These are phyloP conservation scores for Trichosanthes cucumerina DNA, from an alignment of 306 rosid species.

Conservation along the genomic window DNA sequence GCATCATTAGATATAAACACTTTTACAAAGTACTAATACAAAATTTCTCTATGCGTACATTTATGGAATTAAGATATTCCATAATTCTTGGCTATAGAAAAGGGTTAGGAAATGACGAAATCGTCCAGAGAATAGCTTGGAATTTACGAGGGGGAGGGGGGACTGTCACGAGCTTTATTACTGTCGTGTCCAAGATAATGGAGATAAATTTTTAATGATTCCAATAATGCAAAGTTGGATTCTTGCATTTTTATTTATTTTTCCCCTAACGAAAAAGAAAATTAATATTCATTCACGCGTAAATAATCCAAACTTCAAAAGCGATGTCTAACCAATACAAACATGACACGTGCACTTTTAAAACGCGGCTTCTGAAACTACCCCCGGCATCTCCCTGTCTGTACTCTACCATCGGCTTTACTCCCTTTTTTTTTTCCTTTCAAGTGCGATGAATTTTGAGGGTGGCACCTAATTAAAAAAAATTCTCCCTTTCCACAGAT, in stretches of 20 bases:
- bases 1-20: background rate
- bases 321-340: slow-evolving; percentile 5
- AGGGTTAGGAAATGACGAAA: background rate
- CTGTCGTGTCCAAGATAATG: slow-evolving; percentile 35
- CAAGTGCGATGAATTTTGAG: background rate
- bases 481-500: background rate
- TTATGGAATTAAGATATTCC: background rate
- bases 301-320: slow-evolving; percentile 1
- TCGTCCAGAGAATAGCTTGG: background rate
- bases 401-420: background rate
- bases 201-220: slow-evolving; percentile 20
- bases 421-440: background rate
- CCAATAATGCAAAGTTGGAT: slow-evolving; percentile 31
- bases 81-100: background rate
- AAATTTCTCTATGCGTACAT: background rate
- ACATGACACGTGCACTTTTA: slow-evolving; percentile 1
- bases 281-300: slow-evolving; percentile 31
- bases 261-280: background rate
- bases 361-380: slow-evolving; percentile 2
- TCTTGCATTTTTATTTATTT: background rate
- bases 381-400: background rate
- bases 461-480: background rate
- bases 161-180: slow-evolving; percentile 81
- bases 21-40: background rate
- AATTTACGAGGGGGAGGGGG: slow-evolving; percentile 31